Conservation (phyloP, 1,284 basidiomycete species). For the Apiotrichum gamsii region DNA sequence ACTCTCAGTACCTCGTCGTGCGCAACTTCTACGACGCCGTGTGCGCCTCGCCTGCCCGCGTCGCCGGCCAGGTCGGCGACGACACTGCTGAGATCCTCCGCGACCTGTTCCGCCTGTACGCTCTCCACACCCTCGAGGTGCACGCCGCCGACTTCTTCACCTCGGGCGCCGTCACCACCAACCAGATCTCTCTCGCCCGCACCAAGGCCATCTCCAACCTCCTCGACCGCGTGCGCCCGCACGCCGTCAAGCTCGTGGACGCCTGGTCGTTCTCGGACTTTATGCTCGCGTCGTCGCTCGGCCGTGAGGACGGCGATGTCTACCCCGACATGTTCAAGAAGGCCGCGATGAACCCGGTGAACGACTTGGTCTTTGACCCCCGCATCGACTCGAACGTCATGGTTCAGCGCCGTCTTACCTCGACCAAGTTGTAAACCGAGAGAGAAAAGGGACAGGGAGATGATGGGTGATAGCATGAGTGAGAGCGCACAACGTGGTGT, state of each 20-base stretch:
- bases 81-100: constrained; percentile 1
- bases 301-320: constrained; percentile 49
- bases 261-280: constrained; percentile 53
- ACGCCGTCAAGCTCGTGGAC: constrained; percentile 49
- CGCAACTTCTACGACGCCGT: constrained; percentile 1
- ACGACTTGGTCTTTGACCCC: constrained; percentile 11
- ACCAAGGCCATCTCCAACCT: constrained; percentile 3
- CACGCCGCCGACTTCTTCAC: constrained; percentile 51
- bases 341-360: constrained; percentile 16
- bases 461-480: too few relatives aligned
- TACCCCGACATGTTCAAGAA: constrained; percentile 50
- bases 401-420: not conserved
- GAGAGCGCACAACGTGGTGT: too few relatives aligned
- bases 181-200: constrained; percentile 1
- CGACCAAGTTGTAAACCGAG: too few relatives aligned
- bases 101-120: constrained; percentile 48
- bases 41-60: not conserved
- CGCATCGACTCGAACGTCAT: constrained; percentile 3
- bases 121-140: constrained; percentile 47
- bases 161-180: constrained; percentile 47
- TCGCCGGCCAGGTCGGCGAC: not conserved
- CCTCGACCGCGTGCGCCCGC: constrained; percentile 1
- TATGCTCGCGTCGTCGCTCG: constrained; percentile 55
- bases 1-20: constrained; percentile 11
- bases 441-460: too few relatives aligned